Percentiles rank a stretch among this genome's conserved stretches.
These are phyloP conservation scores for Globisporangium paddicum DNA, from an alignment of 352 stramenopile species.

Conservation along the genomic window DNA sequence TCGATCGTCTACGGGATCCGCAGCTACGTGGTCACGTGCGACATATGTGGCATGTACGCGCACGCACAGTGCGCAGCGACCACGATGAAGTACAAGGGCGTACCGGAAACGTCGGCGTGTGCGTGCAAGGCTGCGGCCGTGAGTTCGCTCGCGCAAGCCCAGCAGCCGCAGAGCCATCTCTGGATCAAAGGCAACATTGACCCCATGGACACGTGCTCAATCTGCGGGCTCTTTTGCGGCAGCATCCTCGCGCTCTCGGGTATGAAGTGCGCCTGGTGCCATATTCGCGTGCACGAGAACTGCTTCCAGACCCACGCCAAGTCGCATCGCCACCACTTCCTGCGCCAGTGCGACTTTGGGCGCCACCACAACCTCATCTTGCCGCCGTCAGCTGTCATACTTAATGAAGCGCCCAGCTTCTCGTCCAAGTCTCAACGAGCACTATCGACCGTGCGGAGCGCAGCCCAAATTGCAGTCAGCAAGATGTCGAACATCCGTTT, in stretches of 20 bases:
- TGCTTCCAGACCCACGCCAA: conserved; percentile 46
- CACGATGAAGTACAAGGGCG: conserved; percentile 39
- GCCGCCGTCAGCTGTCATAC: conserved; percentile 49
- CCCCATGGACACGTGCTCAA: conserved; percentile 71
- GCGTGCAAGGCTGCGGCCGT: conserved; percentile 15
- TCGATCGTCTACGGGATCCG: conserved; percentile 78
- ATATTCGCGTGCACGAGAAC: conserved; percentile 73
- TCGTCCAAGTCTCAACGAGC: conserved; percentile 58
- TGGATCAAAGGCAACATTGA: conserved; percentile 86
- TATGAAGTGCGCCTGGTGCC: conserved; percentile 81
- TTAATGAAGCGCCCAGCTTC: conserved; percentile 30
- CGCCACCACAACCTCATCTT: conserved; percentile 62
- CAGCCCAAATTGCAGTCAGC: conserved; percentile 57
- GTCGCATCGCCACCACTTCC: conserved; percentile 20
- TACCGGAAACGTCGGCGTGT: conserved; percentile 6
- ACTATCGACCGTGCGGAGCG: conserved; percentile 62
- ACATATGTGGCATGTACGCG: conserved; percentile 82
- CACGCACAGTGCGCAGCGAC: conserved; percentile 67
- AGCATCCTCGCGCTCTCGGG: conserved; percentile 78
- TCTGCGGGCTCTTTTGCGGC: conserved; percentile 76
- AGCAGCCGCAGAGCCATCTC: conserved; percentile 40
- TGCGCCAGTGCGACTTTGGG: conserved; percentile 67
- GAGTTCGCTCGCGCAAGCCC: conserved; percentile 10
- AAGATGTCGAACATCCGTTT: conserved; percentile 71
- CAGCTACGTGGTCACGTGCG: conserved; percentile 82